Percentiles rank a stretch among this genome's conserved stretches.
Evolutionary conservation across 2,329 filamentous ascomycete species (phyloP).

Genomic region (Magnaporthales sp.): DNA sequence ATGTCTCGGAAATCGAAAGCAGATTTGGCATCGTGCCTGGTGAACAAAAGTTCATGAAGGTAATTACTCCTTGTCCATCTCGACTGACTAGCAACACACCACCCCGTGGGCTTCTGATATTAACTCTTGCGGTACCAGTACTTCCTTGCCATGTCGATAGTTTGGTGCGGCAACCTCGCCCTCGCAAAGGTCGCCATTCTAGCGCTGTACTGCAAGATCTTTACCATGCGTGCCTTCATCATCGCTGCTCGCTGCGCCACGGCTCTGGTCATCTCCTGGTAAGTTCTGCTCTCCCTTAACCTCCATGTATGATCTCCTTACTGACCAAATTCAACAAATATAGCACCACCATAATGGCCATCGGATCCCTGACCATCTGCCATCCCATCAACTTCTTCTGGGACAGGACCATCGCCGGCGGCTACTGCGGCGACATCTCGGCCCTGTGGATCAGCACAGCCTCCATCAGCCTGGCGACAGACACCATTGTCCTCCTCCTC

Average conservation of each 20-base stretch:
- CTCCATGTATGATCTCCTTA: not conserved
- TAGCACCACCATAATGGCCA: not conserved
- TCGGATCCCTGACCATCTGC: not conserved
- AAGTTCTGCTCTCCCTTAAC: not conserved
- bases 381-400: not conserved
- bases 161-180: not conserved
- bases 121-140: not conserved
- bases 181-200: not conserved
- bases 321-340: not conserved
- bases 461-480: not conserved
- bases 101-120: not conserved
- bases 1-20: not conserved
- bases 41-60: not conserved
- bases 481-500: not conserved
- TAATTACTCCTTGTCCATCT: not conserved
- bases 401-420: not conserved
- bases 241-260: not conserved
- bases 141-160: not conserved
- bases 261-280: not conserved
- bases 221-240: not conserved
- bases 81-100: too few species aligned
- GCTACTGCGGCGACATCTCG: not conserved
- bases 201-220: not conserved
- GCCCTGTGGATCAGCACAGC: not conserved
- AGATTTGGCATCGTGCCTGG: not conserved